These are phyloP conservation scores for Saturnispora besseyi DNA, from an alignment of 805 yeast genomes.

Conservation along the genomic window DNA sequence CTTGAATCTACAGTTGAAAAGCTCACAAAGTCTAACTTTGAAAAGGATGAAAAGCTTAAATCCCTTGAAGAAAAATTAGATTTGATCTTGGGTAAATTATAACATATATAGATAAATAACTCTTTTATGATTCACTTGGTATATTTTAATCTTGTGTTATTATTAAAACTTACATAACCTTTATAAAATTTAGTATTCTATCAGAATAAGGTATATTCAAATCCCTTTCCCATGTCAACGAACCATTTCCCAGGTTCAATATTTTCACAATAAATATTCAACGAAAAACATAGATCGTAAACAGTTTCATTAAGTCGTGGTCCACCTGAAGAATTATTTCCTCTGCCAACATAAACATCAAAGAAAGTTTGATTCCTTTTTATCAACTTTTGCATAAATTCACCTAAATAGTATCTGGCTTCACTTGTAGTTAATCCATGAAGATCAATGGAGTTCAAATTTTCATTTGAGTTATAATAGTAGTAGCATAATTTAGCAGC, in stretches of 20 bases:
- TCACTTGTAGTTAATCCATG: slow-evolving; percentile 9
- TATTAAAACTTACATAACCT: neutral
- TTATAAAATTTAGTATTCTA: neutral
- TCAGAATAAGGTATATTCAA: neutral
- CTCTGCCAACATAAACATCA: slow-evolving; percentile 9
- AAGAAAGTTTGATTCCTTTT: slow-evolving; percentile 3
- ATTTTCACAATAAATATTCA: slow-evolving; percentile 2
- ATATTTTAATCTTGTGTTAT: neutral
- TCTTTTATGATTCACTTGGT: neutral
- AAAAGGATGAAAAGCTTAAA: slow-evolving; percentile 54
- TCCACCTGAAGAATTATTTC: slow-evolving; percentile 4
- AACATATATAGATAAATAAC: neutral
- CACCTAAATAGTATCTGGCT: slow-evolving; percentile 9
- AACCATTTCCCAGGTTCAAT: slow-evolving; percentile 4
- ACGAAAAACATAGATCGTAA: neutral
- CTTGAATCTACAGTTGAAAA: slow-evolving; percentile 48
- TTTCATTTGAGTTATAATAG: slow-evolving; percentile 6
- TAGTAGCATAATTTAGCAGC: slow-evolving; percentile 8
- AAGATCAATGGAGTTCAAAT: slow-evolving; percentile 7
- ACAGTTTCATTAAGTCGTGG: slow-evolving; percentile 2
- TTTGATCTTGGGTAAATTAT: slow-evolving; percentile 35
- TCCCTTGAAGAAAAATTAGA: slow-evolving; percentile 56
- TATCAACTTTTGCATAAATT: slow-evolving; percentile 6
- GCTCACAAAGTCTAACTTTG: slow-evolving; percentile 45
- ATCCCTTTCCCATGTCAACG: slow-evolving; percentile 1